Evolutionary conservation across 2,329 filamentous ascomycete genomes (phyloP).

Genomic region (Neospermospora avenae): DNA sequence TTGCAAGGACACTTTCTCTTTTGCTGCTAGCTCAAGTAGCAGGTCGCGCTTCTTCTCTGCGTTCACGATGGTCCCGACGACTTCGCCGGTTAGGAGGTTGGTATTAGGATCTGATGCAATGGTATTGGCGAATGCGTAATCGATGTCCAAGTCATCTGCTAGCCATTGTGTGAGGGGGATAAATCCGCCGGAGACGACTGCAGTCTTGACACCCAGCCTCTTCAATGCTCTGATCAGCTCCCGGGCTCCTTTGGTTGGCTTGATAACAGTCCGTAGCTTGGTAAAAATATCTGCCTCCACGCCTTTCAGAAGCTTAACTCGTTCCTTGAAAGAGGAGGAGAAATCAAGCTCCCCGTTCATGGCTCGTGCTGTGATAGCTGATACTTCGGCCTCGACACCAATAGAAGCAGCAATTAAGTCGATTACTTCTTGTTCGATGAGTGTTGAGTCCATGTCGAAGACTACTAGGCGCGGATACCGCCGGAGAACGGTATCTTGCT

Average conservation of each 20-base stretch:
- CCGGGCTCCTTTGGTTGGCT: conserved; percentile 76
- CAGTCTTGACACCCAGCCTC: conserved; percentile 77
- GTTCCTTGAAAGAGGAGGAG: conserved; percentile 73
- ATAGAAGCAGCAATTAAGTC: conserved; percentile 87
- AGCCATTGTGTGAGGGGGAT: conserved; percentile 86
- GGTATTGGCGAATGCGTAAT: conserved; percentile 87
- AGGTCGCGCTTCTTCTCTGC: conserved; percentile 71
- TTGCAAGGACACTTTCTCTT: conserved; percentile 61
- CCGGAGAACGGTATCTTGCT: conserved; percentile 69
- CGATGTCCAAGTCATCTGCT: conserved; percentile 73
- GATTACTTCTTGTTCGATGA: conserved; percentile 97
- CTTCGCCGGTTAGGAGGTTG: conserved; percentile 64
- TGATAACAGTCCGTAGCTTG: conserved; percentile 69
- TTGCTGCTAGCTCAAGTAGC: conserved; percentile 65
- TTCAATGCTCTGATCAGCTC: conserved; percentile 73
- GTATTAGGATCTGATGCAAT: conserved; percentile 59
- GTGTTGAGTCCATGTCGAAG: conserved; percentile 98
- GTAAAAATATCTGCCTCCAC: conserved; percentile 77
- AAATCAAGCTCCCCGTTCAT: conserved; percentile 98
- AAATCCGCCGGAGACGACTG: conserved; percentile 90
- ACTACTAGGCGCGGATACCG: conserved; percentile 83
- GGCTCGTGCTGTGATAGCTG: conserved; percentile 84
- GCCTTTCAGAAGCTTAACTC: conserved; percentile 77
- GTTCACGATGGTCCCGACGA: conserved; percentile 70
- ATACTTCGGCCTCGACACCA: conserved; percentile 77